Evolutionary conservation across 2,329 filamentous ascomycete genomes (phyloP).

Genomic region (Fusarium nelsonii): DNA sequence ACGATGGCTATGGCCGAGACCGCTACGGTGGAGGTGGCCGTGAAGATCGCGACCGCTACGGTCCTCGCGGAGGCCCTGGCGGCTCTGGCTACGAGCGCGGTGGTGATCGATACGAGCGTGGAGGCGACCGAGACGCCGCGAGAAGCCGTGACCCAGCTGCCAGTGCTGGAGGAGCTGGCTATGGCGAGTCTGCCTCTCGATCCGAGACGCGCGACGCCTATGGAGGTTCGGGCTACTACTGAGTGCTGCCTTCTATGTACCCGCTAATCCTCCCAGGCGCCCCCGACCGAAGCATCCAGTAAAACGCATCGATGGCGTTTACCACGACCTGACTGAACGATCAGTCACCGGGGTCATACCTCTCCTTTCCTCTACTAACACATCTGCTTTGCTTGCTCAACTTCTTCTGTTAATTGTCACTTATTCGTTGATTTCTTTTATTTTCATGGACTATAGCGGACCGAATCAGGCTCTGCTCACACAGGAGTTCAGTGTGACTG

Average conservation of each 20-base stretch:
- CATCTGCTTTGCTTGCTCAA: slow-evolving; percentile 45
- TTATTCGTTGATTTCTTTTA: slow-evolving; percentile 44
- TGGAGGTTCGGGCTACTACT: slow-evolving; percentile 55
- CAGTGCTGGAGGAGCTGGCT: slow-evolving; percentile 54
- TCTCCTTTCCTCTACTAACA: slow-evolving; percentile 48
- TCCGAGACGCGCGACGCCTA: slow-evolving; percentile 60
- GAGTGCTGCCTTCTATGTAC: slow-evolving; percentile 33
- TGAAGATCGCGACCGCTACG: slow-evolving; percentile 61
- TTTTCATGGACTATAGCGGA: slow-evolving; percentile 50
- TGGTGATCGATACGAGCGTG: slow-evolving; percentile 62
- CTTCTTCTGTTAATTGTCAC: slow-evolving; percentile 46
- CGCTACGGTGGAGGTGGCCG: slow-evolving; percentile 55
- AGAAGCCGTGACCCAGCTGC: slow-evolving; percentile 57
- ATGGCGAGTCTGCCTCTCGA: slow-evolving; percentile 58
- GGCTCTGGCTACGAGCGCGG: slow-evolving; percentile 61
- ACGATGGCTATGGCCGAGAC: slow-evolving; percentile 56
- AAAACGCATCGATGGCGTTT: slow-evolving; percentile 33
- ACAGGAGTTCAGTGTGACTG: slow-evolving; percentile 55
- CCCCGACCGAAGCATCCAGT: slow-evolving; percentile 49
- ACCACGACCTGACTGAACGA: slow-evolving; percentile 33
- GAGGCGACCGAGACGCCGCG: slow-evolving; percentile 56
- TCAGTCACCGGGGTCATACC: slow-evolving; percentile 38
- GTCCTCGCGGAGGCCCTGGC: slow-evolving; percentile 53
- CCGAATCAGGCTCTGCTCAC: slow-evolving; percentile 51
- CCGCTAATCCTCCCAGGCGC: slow-evolving; percentile 51